Percentiles rank a stretch among this genome's conserved stretches.
phyloP scores from a whole-genome alignment of 1,139 yeast species.

The Blastobotrys persicus region DNA sequence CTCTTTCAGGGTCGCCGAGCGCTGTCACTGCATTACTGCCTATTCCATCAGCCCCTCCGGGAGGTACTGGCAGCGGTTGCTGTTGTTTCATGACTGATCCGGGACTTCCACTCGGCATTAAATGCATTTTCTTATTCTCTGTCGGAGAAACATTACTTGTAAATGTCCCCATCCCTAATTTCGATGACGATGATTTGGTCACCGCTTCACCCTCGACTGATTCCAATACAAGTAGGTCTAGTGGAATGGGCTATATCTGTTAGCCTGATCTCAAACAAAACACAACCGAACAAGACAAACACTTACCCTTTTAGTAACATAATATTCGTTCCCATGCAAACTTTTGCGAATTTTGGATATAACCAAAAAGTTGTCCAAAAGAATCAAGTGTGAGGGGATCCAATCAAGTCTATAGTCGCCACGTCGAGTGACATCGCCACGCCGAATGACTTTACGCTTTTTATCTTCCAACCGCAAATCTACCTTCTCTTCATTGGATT shows the following conservation, averaged over 20 bases:
- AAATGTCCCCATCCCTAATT: slow-evolving; percentile 33
- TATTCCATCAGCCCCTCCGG: slow-evolving; percentile 8
- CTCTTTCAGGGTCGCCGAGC: slow-evolving; percentile 28
- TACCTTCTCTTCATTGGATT: slow-evolving; percentile 36
- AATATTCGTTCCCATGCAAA: slow-evolving; percentile 33
- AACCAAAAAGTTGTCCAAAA: slow-evolving; percentile 70
- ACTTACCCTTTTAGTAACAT: slow-evolving; percentile 34
- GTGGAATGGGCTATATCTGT: slow-evolving; percentile 39
- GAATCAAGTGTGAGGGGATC: slow-evolving; percentile 51
- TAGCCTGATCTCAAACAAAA: slow-evolving; percentile 17
- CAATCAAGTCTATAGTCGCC: slow-evolving; percentile 57
- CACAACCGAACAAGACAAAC: slow-evolving; percentile 15
- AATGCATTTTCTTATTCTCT: slow-evolving; percentile 15
- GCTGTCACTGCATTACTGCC: slow-evolving; percentile 22
- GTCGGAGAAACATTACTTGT: slow-evolving; percentile 24
- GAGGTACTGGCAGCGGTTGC: slow-evolving; percentile 13
- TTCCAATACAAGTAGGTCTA: slow-evolving; percentile 40
- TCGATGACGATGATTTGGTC: slow-evolving; percentile 32
- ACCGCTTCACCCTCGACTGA: slow-evolving; percentile 37
- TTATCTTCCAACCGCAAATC: slow-evolving; percentile 55
- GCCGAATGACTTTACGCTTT: slow-evolving; percentile 54
- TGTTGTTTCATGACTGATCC: slow-evolving; percentile 5
- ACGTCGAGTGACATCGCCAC: slow-evolving; percentile 61
- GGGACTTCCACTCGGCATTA: slow-evolving; percentile 1
- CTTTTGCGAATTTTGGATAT: slow-evolving; percentile 54